Base-by-base conservation (phyloP, 495 filamentous ascomycete genomes). In the Articulospora tetracladia region DNA sequence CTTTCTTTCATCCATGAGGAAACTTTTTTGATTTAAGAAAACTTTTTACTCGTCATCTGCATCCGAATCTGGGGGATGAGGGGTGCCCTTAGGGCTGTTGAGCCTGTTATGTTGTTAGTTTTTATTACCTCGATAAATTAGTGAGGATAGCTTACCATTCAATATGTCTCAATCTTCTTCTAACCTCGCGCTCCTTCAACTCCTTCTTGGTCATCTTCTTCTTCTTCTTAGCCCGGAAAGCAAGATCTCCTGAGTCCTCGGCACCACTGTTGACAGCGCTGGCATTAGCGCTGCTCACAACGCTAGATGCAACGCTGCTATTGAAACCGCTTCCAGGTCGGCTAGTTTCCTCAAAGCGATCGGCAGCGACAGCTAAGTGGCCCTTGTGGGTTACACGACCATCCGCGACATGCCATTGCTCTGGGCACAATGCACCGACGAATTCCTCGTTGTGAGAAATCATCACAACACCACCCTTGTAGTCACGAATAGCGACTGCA, bases 381-480 rank as follows among this genome's bases (percentile, higher is more conserved):
- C 89, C 92, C 68, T 92, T 92, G 76, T 92, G 83, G 15, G 88
- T 87, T 55, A 98, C 84, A 19, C 88, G 86, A 2, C 94, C 94
- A 64, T 92, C 90, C 62, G 84, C 87, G 58, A 98, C 88, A 75
- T 96, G 88, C 87, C 94, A 93, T 73, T 96, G 92, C 76, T 98
- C 94, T 22, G 87, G 86, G 70, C 93, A 92, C 12, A 98, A 86
- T 2, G 93, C 93, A 61, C 92, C 91, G 48, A 98, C 93, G 69
- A 98, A 98, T 72, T 98, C 95, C 68, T 97, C 90, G 84, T 98
- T 97, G 79, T 98, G 94, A 65, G 93, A 97, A 70, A 98, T 98
- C 88, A 98, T 96, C 61, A 98, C 90, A 1, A 98, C 95, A 71
- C 94, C 94, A 60, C 94, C 94, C 74, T 91, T 93, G 84, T 92